Percentiles rank a stretch among this genome's conserved stretches.
phyloP scores from a whole-genome alignment of 192 early-diverging fungal species.

The Backusella australiensis region DNA sequence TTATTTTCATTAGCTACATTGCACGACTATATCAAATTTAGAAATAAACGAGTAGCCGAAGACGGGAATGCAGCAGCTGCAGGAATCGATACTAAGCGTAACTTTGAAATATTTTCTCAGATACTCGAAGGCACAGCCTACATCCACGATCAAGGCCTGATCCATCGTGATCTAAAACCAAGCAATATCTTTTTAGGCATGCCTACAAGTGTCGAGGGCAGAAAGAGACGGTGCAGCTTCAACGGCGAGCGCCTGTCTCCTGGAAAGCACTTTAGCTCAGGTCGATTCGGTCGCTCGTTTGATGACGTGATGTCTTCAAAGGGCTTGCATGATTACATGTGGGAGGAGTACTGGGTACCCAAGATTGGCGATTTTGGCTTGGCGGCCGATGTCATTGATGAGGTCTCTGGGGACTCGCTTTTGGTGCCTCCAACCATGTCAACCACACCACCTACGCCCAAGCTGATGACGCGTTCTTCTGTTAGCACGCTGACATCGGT shows the following conservation, averaged over 20 bases:
- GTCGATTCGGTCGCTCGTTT: constrained; percentile 14
- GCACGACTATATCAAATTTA: constrained; percentile 57
- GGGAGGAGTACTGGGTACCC: constrained; percentile 48
- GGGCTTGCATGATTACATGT: constrained; percentile 16
- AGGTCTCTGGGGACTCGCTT: constrained; percentile 12
- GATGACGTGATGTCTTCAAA: constrained; percentile 18
- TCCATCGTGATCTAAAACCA: constrained; percentile 78
- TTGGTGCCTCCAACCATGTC: background rate
- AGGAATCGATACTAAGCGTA: constrained; percentile 13
- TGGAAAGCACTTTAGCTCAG: background rate
- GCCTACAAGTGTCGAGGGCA: constrained; percentile 8
- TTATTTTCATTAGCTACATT: constrained; percentile 42
- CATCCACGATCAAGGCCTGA: constrained; percentile 68
- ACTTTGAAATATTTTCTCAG: constrained; percentile 59
- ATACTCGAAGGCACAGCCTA: constrained; percentile 78
- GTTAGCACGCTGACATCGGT: background rate
- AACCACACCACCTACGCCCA: background rate
- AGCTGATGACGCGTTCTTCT: background rate
- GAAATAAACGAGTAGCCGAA: constrained; percentile 25
- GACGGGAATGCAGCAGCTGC: constrained; percentile 10
- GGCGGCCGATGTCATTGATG: constrained; percentile 62
- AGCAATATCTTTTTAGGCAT: constrained; percentile 65
- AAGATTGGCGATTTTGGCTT: constrained; percentile 99
- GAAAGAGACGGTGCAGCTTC: background rate
- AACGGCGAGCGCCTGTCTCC: background rate